Evolutionary conservation across 192 early-diverging fungal species (phyloP), one percentile per base, ranked within the genome.

Genomic region (Paraglomus brasilianum): DNA sequence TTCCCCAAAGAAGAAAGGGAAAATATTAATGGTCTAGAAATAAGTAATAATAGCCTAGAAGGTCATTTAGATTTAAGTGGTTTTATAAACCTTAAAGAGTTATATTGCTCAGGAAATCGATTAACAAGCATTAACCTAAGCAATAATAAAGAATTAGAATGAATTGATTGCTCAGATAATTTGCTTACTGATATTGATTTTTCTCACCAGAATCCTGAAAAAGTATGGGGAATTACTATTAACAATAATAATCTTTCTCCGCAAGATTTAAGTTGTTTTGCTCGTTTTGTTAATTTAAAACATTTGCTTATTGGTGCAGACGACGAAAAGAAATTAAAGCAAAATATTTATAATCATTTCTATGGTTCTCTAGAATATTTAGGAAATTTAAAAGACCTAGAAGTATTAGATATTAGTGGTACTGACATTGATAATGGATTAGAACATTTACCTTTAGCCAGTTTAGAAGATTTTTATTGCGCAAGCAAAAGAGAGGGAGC

Each of bases 131-230:
- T 57, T 36, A 57, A 57, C n/a, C 2, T 57, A 9, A 57, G 21
- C 11, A 1, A 57, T 5, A 36, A 36, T 11, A 4, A 4, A 24
- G 2, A 57, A 36, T 17, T 57, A 57, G 38, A 57, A 57, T 5
- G 38, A 4, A 1, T 57, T 4, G 38, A 21, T 5, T 57, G 55
- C 38, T 19, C 5, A 36, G 21, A 19, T 60, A 60, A 60, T 60
- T 10, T 42, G 21, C 40, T 60, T 15, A 40, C 58, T 60, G 36
- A 39, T 13, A 42, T 60, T 42, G 58, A 60, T 38, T 40, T 60
- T 21, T 22, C 52, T 53, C n/a, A n/a, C n/a, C n/a, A n/a, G n/a
- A n/a, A n/a, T n/a, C n/a, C n/a, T n/a, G n/a, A n/a, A n/a, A n/a
- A n/a, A n/a, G n/a, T n/a, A n/a, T n/a, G n/a, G n/a, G n/a, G n/a